Percentiles rank a stretch among this genome's conserved stretches.
These are phyloP conservation scores for Oryza australiensis DNA, from an alignment of 176 grass and related monocot genomes.

Conservation along the genomic window DNA sequence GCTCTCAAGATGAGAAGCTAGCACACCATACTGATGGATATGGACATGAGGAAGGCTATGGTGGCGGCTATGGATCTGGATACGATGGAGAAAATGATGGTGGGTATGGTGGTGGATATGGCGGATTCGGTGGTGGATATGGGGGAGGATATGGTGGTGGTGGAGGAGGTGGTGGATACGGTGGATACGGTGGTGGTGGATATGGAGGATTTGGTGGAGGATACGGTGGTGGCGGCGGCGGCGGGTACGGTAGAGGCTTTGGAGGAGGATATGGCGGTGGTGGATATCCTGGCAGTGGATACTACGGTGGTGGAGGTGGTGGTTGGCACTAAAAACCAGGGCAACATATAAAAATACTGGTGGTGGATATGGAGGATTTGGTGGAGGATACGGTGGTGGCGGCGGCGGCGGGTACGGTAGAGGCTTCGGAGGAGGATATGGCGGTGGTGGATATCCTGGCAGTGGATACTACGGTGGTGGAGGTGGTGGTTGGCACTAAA, in stretches of 20 bases:
- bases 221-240: conserved; percentile 2
- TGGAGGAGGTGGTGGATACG: neutral
- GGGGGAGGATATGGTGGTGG: neutral
- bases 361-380: neutral
- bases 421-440: neutral
- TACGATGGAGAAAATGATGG: neutral
- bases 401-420: no score
- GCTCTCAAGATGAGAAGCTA: conserved; percentile 25
- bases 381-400: no score
- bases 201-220: neutral
- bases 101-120: neutral
- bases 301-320: neutral
- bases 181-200: conserved; percentile 3
- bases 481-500: neutral
- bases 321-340: neutral
- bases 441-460: neutral
- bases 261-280: neutral
- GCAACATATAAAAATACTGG: neutral
- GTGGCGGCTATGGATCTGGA: neutral
- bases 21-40: conserved; percentile 11
- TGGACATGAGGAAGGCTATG: neutral
- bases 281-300: no score
- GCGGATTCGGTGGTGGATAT: neutral
- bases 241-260: neutral
- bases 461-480: neutral